Conservation (phyloP, 352 stramenopile genomes). For the Pythium guiyangense region DNA sequence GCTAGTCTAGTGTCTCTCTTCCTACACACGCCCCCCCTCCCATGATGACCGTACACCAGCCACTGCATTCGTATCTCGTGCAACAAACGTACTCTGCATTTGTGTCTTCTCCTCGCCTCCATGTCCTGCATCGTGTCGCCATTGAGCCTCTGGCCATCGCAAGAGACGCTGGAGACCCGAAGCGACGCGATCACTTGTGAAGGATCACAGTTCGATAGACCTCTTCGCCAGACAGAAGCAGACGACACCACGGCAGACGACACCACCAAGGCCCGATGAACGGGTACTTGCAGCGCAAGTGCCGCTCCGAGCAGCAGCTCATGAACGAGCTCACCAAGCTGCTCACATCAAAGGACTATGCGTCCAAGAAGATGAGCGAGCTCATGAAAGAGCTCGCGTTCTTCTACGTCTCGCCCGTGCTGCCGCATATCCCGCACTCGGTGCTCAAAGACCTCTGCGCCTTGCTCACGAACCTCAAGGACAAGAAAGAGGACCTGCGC, state of each 20-base stretch:
- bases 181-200: conserved; percentile 21
- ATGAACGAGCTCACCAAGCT: conserved; percentile 77
- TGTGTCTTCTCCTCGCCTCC: no score
- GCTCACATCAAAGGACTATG: conserved; percentile 47
- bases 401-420: conserved; percentile 64
- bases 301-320: conserved; percentile 77
- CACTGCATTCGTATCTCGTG: no score
- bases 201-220: not conserved
- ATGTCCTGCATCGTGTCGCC: not conserved
- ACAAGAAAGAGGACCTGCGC: conserved; percentile 80
- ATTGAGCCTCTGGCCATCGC: not conserved
- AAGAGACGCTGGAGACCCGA: conserved; percentile 4
- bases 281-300: conserved; percentile 61
- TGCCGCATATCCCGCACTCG: conserved; percentile 45
- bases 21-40: no score
- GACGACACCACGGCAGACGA: no score
- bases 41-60: no score
- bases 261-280: conserved; percentile 34
- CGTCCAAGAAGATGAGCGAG: conserved; percentile 66
- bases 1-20: no score
- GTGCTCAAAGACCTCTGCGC: conserved; percentile 61
- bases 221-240: no score
- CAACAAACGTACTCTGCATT: no score
- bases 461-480: conserved; percentile 63
- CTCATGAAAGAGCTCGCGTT: conserved; percentile 66